Percentiles rank a stretch among this genome's conserved stretches.
These are phyloP conservation scores for Coniochaeta hoffmannii DNA, from an alignment of 2,329 filamentous ascomycete genomes.

Conservation along the genomic window DNA sequence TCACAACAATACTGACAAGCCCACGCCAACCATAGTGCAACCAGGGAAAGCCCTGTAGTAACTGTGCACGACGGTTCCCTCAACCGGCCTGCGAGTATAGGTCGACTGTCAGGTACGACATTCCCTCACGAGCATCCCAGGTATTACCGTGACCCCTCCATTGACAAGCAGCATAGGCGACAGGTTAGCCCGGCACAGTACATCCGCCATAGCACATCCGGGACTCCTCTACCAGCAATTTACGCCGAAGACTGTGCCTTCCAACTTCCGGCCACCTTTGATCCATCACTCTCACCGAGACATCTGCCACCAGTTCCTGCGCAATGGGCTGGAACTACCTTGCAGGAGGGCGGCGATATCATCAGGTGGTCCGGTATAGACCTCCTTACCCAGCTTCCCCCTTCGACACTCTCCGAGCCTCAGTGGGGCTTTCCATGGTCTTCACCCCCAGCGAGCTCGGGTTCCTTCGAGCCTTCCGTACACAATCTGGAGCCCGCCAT, in stretches of 20 bases:
- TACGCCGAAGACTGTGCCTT: slow-evolving; percentile 2
- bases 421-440: not conserved
- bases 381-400: slow-evolving; percentile 11
- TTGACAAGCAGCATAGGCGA: slow-evolving; percentile 9
- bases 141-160: not conserved
- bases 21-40: slow-evolving; percentile 34
- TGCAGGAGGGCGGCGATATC: slow-evolving; percentile 7
- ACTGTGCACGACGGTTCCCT: slow-evolving; percentile 45
- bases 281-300: slow-evolving; percentile 12
- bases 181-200: not conserved
- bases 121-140: not conserved
- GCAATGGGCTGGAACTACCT: slow-evolving; percentile 4
- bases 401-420: not conserved
- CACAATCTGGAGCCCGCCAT: slow-evolving; percentile 16
- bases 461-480: not conserved
- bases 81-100: slow-evolving; percentile 42
- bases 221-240: no score
- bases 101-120: not conserved
- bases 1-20: not conserved
- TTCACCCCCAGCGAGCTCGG: not conserved
- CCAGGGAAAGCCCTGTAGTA: slow-evolving; percentile 45
- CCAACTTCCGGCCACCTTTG: slow-evolving; percentile 10
- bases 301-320: slow-evolving; percentile 6
- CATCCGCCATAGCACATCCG: no score
- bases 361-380: slow-evolving; percentile 17